A percentile compares a stretch with the other conserved stretches of the same genome.
Conservation (phyloP, 805 yeast genomes). For the Yarrowia osloensis region DNA sequence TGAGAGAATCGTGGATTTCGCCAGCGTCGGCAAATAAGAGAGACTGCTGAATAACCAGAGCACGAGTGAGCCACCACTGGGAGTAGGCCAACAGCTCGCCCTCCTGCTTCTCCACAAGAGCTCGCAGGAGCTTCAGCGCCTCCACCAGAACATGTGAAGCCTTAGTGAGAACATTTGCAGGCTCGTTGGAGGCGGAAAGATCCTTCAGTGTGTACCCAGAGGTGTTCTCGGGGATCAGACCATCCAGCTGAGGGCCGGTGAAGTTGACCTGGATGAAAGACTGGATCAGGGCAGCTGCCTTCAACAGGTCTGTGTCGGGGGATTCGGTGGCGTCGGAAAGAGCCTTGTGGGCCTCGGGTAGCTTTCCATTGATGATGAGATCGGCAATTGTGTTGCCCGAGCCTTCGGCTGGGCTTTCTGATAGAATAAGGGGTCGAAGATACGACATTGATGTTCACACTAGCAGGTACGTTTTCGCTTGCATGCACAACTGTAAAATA, state of each 20-base stretch:
- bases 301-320: slow-evolving; percentile 21
- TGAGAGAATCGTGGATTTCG: slow-evolving; percentile 38
- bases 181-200: slow-evolving; percentile 64
- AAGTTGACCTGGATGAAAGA: slow-evolving; percentile 72
- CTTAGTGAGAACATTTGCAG: slow-evolving; percentile 62
- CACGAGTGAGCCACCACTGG: slow-evolving; percentile 43
- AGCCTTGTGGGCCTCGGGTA: slow-evolving; percentile 10
- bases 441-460: slow-evolving; percentile 3
- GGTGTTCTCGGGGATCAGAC: slow-evolving; percentile 38
- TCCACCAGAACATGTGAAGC: slow-evolving; percentile 52
- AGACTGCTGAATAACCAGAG: slow-evolving; percentile 43
- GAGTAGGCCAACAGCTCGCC: slow-evolving; percentile 27
- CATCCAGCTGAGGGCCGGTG: slow-evolving; percentile 72
- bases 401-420: slow-evolving; percentile 3
- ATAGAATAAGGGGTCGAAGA: slow-evolving; percentile 13
- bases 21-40: slow-evolving; percentile 38
- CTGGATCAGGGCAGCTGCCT: slow-evolving; percentile 66
- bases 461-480: slow-evolving; percentile 1
- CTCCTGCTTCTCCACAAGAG: slow-evolving; percentile 40
- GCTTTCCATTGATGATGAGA: slow-evolving; percentile 15
- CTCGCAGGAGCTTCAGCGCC: slow-evolving; percentile 50
- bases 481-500: slow-evolving; percentile 10
- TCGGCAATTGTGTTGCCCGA: slow-evolving; percentile 25
- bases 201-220: slow-evolving; percentile 35
- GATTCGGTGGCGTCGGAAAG: slow-evolving; percentile 11